phyloP scores from a whole-genome alignment of 2,329 filamentous ascomycete genomes.

The Fusarium nurragi region DNA sequence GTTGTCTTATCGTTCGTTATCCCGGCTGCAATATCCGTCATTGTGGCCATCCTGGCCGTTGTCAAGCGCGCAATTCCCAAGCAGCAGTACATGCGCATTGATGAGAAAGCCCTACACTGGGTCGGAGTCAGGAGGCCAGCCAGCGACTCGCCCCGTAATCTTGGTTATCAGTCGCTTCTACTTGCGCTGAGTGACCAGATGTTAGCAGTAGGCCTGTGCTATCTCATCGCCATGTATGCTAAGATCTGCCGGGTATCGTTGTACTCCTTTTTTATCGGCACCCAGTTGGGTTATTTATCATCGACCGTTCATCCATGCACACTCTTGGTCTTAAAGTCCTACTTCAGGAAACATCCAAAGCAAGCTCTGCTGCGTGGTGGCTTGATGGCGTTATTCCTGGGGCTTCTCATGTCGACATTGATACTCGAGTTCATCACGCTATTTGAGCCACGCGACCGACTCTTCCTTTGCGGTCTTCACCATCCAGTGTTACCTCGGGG shows the following conservation, averaged over 20 bases:
- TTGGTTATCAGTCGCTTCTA: constrained; percentile 26
- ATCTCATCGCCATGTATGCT: constrained; percentile 26
- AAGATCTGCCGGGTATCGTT: constrained; percentile 14
- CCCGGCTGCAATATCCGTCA: constrained; percentile 14
- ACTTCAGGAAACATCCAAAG: constrained; percentile 20
- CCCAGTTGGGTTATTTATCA: constrained; percentile 7
- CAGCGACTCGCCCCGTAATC: constrained; percentile 14
- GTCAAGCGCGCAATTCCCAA: constrained; percentile 21
- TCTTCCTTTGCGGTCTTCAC: constrained; percentile 20
- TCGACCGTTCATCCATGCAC: constrained; percentile 15
- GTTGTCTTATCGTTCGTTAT: constrained; percentile 16
- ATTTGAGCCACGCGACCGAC: constrained; percentile 1
- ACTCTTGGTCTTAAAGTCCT: constrained; percentile 18
- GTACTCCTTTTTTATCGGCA: constrained; percentile 13
- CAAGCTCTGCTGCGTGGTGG: constrained; percentile 12
- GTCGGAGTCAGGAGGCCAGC: constrained; percentile 7
- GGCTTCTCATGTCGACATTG: constrained; percentile 2
- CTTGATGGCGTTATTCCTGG: constrained; percentile 25
- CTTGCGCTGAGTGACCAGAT: constrained; percentile 31
- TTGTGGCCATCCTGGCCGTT: constrained; percentile 12
- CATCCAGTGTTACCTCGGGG: not conserved
- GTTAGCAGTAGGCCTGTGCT: constrained; percentile 17
- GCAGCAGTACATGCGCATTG: constrained; percentile 17
- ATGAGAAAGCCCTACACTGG: constrained; percentile 19
- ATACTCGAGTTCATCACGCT: constrained; percentile 11